phyloP scores from a whole-genome alignment of 345 rosid species.

The Dipteronia sinensis region DNA sequence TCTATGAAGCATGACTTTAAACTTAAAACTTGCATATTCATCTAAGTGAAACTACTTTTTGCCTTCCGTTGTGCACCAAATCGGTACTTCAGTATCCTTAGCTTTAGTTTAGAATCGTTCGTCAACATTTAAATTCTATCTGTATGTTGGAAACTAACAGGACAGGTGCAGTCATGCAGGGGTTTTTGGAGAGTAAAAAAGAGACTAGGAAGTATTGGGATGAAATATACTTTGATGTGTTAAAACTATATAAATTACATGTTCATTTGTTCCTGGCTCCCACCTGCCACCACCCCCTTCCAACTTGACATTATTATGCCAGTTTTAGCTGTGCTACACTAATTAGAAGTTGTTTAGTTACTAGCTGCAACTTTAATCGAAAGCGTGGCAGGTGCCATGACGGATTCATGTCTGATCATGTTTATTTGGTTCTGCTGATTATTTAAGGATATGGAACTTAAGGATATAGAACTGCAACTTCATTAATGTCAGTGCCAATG shows the following conservation, averaged over 20 bases:
- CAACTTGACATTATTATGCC: too few species aligned
- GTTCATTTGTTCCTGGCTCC: neutral
- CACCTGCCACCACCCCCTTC: neutral
- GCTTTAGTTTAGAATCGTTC: neutral
- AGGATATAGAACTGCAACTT: too few species aligned
- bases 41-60: neutral
- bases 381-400: neutral
- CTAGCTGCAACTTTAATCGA: neutral
- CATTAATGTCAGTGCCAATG: too few species aligned
- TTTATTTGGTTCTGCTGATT: too few species aligned
- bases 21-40: neutral
- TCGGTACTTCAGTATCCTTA: neutral
- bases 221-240: neutral
- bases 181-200: too few species aligned
- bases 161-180: too few species aligned
- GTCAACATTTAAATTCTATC: neutral
- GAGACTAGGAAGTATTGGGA: too few species aligned
- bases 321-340: too few species aligned
- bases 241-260: neutral
- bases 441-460: too few species aligned
- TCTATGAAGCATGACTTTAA: neutral
- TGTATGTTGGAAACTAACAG: neutral
- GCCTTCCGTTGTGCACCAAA: neutral
- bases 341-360: too few species aligned
- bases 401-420: neutral